These are phyloP conservation scores for Chalciporus pseudorubinellus DNA, from an alignment of 768 basidiomycete genomes.

Conservation along the genomic window DNA sequence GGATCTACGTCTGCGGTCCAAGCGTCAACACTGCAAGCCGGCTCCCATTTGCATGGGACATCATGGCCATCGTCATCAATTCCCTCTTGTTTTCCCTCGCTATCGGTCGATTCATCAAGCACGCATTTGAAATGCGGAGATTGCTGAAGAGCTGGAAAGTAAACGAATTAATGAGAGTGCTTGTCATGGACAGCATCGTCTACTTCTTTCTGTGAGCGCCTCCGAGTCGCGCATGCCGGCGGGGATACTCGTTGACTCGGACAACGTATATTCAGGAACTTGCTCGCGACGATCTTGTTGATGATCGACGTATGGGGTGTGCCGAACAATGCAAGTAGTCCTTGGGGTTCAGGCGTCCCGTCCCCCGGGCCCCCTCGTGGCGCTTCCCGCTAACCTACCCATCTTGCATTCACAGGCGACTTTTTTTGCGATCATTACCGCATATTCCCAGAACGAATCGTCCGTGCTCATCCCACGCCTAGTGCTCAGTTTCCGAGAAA, in stretches of 20 bases:
- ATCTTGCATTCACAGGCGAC: background rate
- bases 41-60: constrained; percentile 17
- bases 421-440: constrained; percentile 12
- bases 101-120: constrained; percentile 11
- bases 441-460: constrained; percentile 18
- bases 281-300: constrained; percentile 15
- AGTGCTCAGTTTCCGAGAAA: constrained; percentile 21
- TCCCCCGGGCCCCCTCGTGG: too few species aligned
- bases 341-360: background rate
- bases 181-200: constrained; percentile 17
- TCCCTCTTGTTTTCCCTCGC: constrained; percentile 17
- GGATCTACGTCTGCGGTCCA: constrained; percentile 12
- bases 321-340: constrained; percentile 8
- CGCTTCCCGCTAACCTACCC: background rate
- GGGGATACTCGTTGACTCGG: background rate
- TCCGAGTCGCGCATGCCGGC: background rate
- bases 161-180: constrained; percentile 14
- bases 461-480: constrained; percentile 19
- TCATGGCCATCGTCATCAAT: constrained; percentile 8
- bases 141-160: constrained; percentile 9
- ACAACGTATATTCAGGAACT: constrained; percentile 3
- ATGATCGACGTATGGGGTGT: constrained; percentile 17
- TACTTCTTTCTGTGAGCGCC: constrained; percentile 19
- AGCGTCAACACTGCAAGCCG: background rate
- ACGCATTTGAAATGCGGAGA: constrained; percentile 5